Evolutionary conservation across 2,329 filamentous ascomycete species (phyloP), one percentile per base, ranked within the genome.

Genomic region (Pseudocercospora fijiensis): DNA sequence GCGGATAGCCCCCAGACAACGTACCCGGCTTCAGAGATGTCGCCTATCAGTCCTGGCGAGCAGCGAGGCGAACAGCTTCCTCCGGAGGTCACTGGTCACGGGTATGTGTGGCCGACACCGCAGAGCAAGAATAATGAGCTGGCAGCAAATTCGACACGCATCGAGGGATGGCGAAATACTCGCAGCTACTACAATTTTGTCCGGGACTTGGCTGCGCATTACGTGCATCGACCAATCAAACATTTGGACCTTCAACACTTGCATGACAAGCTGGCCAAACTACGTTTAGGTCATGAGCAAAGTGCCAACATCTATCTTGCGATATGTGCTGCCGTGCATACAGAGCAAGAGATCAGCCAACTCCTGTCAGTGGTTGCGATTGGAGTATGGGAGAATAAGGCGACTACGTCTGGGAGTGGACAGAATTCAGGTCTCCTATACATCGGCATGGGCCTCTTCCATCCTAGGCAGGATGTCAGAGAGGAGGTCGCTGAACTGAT

Each of bases 121-220:
- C 81, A 83, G 45, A 84, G 89, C 7, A 94, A 92, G 77, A 85
- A 90, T 71, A 89, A 88, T 71, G 95, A 99, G 78, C 85, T 99
- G 41, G 90, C 92, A 16, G 94, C 92, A 2, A 96, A 96, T 65
- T 92, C 95, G 53, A 92, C 91, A 62, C 85, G 95, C 62, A 96
- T 99, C 66, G 95, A 99, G 79, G 95, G 94, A 62, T 99, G 95
- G 95, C 88, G 95, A 70, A 96, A 92, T 68, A 98, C 95, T 0
- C 85, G 95, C 65, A 96, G 91, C 73, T 99, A 99, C 75, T 96
- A 96, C 79, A 92, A 91, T 69, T 98, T 92, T 75, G 94, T 98
- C 67, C 75, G 75, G 62, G 76, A 77, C 57, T 72, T 76, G n/a
- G 73, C 74, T 16, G 68, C 72, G 27, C 71, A 70, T 61, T 77